These are phyloP conservation scores for Suzukiozyma palmioleophila DNA, from an alignment of 1,139 yeast species.

Conservation along the genomic window DNA sequence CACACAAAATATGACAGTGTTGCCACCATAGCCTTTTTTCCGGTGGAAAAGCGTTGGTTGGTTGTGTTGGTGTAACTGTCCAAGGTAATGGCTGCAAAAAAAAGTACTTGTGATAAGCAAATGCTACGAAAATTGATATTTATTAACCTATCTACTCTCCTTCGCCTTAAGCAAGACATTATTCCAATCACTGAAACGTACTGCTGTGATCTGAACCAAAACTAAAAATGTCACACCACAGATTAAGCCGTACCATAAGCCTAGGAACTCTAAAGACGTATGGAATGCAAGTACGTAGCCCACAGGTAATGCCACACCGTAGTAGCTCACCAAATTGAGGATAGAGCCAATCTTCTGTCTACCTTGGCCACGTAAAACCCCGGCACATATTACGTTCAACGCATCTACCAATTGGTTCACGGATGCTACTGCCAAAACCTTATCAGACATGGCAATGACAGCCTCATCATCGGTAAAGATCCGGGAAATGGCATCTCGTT, in stretches of 20 bases:
- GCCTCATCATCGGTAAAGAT: slow-evolving; percentile 28
- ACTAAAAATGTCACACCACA: slow-evolving; percentile 36
- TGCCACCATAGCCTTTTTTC: too few species aligned
- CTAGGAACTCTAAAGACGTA: slow-evolving; percentile 22
- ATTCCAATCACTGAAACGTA: slow-evolving; percentile 32
- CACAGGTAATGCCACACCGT: slow-evolving; percentile 26
- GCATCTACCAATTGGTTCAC: slow-evolving; percentile 39
- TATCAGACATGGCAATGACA: slow-evolving; percentile 23
- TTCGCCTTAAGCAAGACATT: slow-evolving; percentile 17
- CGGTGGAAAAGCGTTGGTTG: too few species aligned
- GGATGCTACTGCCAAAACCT: slow-evolving; percentile 28
- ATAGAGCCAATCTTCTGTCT: slow-evolving; percentile 39
- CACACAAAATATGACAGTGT: too few species aligned
- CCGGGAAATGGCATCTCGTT: slow-evolving; percentile 19
- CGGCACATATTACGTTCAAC: slow-evolving; percentile 39
- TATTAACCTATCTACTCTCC: slow-evolving; percentile 9
- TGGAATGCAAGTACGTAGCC: slow-evolving; percentile 26
- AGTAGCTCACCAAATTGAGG: slow-evolving; percentile 28
- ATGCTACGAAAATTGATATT: not conserved
- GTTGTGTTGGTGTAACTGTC: too few species aligned
- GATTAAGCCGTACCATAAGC: slow-evolving; percentile 40
- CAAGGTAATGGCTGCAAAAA: too few species aligned
- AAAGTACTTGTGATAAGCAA: too few species aligned
- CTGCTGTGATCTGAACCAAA: slow-evolving; percentile 22
- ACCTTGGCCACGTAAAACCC: slow-evolving; percentile 45